Conservation (phyloP, 129 eudicot species). For the Oenanthe sinensis region DNA sequence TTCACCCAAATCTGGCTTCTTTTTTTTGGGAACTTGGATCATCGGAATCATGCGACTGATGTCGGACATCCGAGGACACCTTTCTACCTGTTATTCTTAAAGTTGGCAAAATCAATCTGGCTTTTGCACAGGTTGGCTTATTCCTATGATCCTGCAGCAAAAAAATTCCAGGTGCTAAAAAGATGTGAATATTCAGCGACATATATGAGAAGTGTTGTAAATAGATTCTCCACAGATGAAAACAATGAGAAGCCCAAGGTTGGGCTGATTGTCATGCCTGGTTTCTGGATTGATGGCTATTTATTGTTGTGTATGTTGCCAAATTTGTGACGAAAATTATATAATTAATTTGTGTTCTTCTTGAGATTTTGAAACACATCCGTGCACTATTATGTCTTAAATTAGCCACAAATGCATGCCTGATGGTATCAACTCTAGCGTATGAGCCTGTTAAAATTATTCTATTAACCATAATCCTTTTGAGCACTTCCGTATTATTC, state of each 20-base stretch:
- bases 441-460: too few relatives aligned
- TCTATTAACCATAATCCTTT: too few relatives aligned
- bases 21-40: slow-evolving; percentile 55
- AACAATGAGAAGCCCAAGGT: slow-evolving; percentile 48
- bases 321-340: too few relatives aligned
- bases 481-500: too few relatives aligned
- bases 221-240: slow-evolving; percentile 21
- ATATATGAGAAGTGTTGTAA: slow-evolving; percentile 78
- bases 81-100: slow-evolving; percentile 69
- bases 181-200: slow-evolving; percentile 74
- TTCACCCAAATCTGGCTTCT: slow-evolving; percentile 85
- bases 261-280: slow-evolving; percentile 83
- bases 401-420: too few relatives aligned
- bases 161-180: slow-evolving; percentile 76
- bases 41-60: slow-evolving; percentile 52
- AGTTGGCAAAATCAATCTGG: slow-evolving; percentile 88
- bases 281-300: slow-evolving; percentile 69
- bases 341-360: too few relatives aligned
- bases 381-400: too few relatives aligned
- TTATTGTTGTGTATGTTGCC: too few relatives aligned
- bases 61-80: slow-evolving; percentile 65
- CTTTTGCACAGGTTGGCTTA: slow-evolving; percentile 73
- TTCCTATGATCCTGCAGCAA: slow-evolving; percentile 52
- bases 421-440: too few relatives aligned
- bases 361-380: too few relatives aligned